Evolutionary conservation across 371 early-diverging fungal genomes (phyloP), one percentile per base, ranked within the genome.

Genomic region (Mortierella sp.): DNA sequence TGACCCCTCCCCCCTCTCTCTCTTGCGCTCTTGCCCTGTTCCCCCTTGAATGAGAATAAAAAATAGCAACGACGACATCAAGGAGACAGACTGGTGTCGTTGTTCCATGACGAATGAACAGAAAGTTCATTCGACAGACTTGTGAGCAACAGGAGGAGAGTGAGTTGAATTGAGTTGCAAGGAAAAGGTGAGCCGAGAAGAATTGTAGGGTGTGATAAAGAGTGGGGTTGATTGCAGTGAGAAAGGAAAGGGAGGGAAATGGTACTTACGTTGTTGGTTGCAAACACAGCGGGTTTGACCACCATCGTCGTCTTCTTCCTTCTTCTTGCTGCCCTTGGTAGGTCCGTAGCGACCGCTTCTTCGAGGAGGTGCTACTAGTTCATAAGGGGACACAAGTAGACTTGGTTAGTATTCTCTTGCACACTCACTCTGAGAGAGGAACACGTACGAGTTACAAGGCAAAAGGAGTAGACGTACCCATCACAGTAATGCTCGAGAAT

Each of bases 241-340:
- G 12, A 27, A 58, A 11, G 27, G 58, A 27, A 27, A 32, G 12
- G 35, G 41, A 24, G 16, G 46, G 55, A 48, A n/a, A 68, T 27
- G n/a, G 55, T 44, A 86, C 91, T 88, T 91, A 95, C 95, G 94
- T 80, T 90, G 90, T 77, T 93, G 91, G 56, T 92, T 93, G 88
- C 97, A 96, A 44, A 96, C 92, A 88, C 97, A 97, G 56, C 96
- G 93, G 56, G 95, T 96, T 38, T 93, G 92, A n/a, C 94, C 96
- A 56, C 93, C 94, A 56, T 93, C 94, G 77, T 93, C 93, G 1
- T 79, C 83, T 18, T 87, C 88, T 12, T 77, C 74, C 74, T 88
- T 80, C 72, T 76, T 73, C 71, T 73, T 78, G 76, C 80, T 71
- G 38, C 65, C 65, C 74, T 72, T 76, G 55, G 83, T 27, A 54